Evolutionary conservation across 2,329 filamentous ascomycete genomes (phyloP).

Genomic region (Hymenoscyphus scutula): DNA sequence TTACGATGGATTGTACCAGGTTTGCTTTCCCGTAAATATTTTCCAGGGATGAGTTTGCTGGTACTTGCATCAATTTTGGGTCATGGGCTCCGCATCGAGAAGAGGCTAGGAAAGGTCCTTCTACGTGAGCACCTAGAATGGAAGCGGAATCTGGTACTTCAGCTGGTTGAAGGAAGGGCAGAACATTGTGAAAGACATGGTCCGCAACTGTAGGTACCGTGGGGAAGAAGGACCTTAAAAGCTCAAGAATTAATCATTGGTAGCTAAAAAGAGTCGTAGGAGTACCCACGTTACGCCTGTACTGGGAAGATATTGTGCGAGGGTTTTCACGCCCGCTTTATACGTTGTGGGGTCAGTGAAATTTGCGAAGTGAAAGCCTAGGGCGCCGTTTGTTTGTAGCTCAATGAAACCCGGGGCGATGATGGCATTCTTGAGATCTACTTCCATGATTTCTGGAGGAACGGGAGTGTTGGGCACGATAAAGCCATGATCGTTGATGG

Average conservation of each 20-base stretch:
- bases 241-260: background rate
- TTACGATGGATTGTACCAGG: conserved; percentile 42
- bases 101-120: conserved; percentile 54
- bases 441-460: conserved; percentile 18
- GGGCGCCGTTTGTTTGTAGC: conserved; percentile 49
- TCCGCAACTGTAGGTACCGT: conserved; percentile 50
- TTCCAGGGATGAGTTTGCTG: conserved; percentile 24
- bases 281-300: conserved; percentile 45
- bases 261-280: background rate
- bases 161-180: conserved; percentile 46
- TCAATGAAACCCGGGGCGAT: conserved; percentile 55
- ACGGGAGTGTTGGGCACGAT: conserved; percentile 31
- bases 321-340: conserved; percentile 42
- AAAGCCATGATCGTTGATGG: conserved; percentile 24
- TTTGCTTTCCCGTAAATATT: conserved; percentile 46
- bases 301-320: conserved; percentile 48
- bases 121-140: conserved; percentile 54
- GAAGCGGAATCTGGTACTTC: conserved; percentile 44
- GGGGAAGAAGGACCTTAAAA: conserved; percentile 45
- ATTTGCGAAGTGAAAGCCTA: conserved; percentile 53
- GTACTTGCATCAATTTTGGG: conserved; percentile 31
- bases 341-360: conserved; percentile 42
- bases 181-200: conserved; percentile 43
- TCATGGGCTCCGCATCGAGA: conserved; percentile 52
- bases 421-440: conserved; percentile 48